Conservation (phyloP, 805 yeast species). For the Wickerhamomyces xylosicus region DNA sequence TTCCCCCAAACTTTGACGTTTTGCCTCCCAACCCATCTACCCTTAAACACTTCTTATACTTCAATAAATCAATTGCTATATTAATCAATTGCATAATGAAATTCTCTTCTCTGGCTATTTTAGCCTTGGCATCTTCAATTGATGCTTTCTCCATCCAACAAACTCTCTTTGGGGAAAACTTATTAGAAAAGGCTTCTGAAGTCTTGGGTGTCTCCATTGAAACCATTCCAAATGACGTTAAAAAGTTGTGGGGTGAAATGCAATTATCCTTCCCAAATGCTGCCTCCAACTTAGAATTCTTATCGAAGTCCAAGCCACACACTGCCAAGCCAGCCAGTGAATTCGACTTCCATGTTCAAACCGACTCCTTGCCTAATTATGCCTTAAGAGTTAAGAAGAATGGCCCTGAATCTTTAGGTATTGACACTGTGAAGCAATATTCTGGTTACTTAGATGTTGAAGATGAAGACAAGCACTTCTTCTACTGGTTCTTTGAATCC, state of each 20-base stretch:
- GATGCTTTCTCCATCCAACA: conserved; percentile 24
- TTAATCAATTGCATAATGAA: conserved; percentile 3
- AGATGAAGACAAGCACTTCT: conserved; percentile 81
- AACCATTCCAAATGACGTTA: conserved; percentile 36
- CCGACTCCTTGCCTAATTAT: conserved; percentile 33
- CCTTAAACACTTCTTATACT: too few species aligned
- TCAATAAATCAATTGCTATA: too few species aligned
- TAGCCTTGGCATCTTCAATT: conserved; percentile 9
- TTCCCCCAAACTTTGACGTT: too few species aligned
- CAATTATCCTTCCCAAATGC: conserved; percentile 49
- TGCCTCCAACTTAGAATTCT: conserved; percentile 36
- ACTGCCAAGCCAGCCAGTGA: conserved; percentile 18
- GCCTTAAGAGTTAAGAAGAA: conserved; percentile 49
- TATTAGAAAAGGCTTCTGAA: conserved; percentile 38
- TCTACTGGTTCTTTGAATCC: conserved; percentile 78
- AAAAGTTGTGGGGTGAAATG: conserved; percentile 55
- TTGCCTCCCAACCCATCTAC: too few species aligned
- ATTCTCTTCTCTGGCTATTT: conserved; percentile 8
- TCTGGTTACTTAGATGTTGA: conserved; percentile 79
- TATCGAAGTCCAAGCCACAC: conserved; percentile 37
- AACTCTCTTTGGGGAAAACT: conserved; percentile 20
- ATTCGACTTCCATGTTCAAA: conserved; percentile 28
- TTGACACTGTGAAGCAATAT: conserved; percentile 74
- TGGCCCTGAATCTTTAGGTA: conserved; percentile 56
- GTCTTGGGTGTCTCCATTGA: conserved; percentile 42